Evolutionary conservation across 768 basidiomycete species (phyloP), one percentile per base, ranked within the genome.

Genomic region (Gloeophyllum trabeum): DNA sequence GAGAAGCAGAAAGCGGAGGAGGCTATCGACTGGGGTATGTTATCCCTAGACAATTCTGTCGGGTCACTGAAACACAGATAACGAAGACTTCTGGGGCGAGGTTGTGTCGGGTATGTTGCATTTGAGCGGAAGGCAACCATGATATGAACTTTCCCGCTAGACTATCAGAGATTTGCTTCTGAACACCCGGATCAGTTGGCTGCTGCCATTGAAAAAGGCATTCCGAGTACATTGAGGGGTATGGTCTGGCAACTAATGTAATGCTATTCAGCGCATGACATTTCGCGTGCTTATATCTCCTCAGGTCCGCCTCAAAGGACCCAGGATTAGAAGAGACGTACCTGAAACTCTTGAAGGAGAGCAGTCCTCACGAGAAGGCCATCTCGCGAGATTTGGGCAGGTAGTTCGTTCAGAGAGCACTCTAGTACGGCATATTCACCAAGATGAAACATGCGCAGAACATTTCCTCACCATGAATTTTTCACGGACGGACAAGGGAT

Each of bases 221-320:
- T 99, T 30, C 96, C 96, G 12, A 67, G 76, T 34, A 79, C 89
- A 1, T 63, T 93, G 37, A 76, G 91, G 40, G 91, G 91, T 38
- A 94, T 97, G 81, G 79, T 94, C 68, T 98, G 88, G 89, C 92
- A 96, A 57, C 70, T 94, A 57, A 96, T 94, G 91, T 87, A 65
- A n/a, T n/a, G n/a, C n/a, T n/a, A n/a, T n/a, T n/a, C n/a, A n/a
- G n/a, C n/a, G n/a, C n/a, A n/a, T n/a, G n/a, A n/a, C n/a, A n/a
- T n/a, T n/a, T n/a, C n/a, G n/a, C n/a, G n/a, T n/a, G n/a, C n/a
- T n/a, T n/a, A n/a, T n/a, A n/a, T n/a, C n/a, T 16, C 5, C 14
- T 13, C 46, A 91, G 87, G 84, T 85, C 89, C 28, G 91, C 92
- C 10, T 92, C 93, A 0, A 99, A 99, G 62, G 91, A 96, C 49